Conservation (phyloP, 441 rosid species). For the Gossypium gossypioides region DNA sequence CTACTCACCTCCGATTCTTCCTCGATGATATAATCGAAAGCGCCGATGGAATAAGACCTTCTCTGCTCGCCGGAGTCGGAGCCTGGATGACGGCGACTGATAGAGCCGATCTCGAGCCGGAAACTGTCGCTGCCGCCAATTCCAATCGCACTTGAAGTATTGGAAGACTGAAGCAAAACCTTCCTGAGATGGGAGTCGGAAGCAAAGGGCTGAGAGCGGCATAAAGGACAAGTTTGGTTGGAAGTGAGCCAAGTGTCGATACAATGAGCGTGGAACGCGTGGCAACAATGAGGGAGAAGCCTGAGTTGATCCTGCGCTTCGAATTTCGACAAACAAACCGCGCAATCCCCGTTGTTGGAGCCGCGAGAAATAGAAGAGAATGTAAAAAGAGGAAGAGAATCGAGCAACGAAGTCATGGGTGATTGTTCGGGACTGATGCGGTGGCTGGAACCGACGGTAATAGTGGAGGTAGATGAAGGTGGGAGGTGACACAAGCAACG, state of each 20-base stretch:
- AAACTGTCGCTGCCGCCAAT: conserved; percentile 41
- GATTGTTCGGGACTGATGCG: conserved; percentile 37
- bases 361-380: conserved; percentile 60
- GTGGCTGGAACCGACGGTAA: conserved; percentile 9
- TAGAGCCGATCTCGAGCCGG: conserved; percentile 76
- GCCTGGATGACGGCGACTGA: conserved; percentile 44
- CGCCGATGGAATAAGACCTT: conserved; percentile 66
- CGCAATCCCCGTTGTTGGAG: conserved; percentile 48
- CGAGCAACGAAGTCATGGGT: conserved; percentile 25
- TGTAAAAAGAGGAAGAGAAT: conserved; percentile 71
- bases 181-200: conserved; percentile 54
- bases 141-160: conserved; percentile 1
- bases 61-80: conserved; percentile 26
- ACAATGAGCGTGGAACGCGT: conserved; percentile 73
- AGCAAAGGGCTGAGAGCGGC: conserved; percentile 56
- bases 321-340: conserved; percentile 71
- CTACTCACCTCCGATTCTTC: conserved; percentile 49
- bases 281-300: conserved; percentile 74
- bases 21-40: conserved; percentile 70
- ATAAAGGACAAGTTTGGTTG: conserved; percentile 82
- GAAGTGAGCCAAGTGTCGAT: conserved; percentile 66
- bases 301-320: conserved; percentile 68
- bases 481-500: conserved; percentile 34
- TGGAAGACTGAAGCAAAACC: conserved; percentile 20
- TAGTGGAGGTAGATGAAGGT: conserved; percentile 20